phyloP scores from a whole-genome alignment of 208 protist species.

The Willaertia magna region DNA sequence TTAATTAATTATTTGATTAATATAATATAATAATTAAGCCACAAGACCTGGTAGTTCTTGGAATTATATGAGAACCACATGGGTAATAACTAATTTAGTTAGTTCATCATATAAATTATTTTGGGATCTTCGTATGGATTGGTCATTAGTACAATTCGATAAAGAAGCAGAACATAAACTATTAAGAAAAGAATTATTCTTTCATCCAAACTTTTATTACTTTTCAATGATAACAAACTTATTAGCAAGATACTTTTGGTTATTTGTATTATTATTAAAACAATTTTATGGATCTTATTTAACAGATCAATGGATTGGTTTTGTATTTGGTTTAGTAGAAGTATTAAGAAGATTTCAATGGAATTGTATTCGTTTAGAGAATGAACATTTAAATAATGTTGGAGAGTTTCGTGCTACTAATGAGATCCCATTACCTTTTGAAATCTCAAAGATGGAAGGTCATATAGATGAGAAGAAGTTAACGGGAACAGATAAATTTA shows the following conservation, averaged over 20 bases:
- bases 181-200: neutral
- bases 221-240: constrained; percentile 8
- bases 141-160: neutral
- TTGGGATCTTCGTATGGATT: constrained; percentile 10
- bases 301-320: neutral
- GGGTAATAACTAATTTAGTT: neutral
- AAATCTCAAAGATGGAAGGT: neutral
- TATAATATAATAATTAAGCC: too few relatives aligned
- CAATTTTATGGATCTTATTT: neutral
- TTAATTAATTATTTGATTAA: neutral
- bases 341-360: constrained; percentile 33
- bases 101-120: neutral
- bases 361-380: constrained; percentile 43
- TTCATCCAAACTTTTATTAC: neutral
- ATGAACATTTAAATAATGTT: constrained; percentile 43
- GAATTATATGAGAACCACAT: neutral
- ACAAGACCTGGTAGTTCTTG: neutral
- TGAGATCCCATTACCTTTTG: neutral
- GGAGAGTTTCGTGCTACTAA: constrained; percentile 28
- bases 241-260: neutral
- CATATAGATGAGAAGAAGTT: neutral
- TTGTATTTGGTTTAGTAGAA: constrained; percentile 29
- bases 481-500: neutral
- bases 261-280: neutral
- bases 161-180: neutral